These are phyloP conservation scores for Royoungia palumana DNA, from an alignment of 768 basidiomycete species.

Conservation along the genomic window DNA sequence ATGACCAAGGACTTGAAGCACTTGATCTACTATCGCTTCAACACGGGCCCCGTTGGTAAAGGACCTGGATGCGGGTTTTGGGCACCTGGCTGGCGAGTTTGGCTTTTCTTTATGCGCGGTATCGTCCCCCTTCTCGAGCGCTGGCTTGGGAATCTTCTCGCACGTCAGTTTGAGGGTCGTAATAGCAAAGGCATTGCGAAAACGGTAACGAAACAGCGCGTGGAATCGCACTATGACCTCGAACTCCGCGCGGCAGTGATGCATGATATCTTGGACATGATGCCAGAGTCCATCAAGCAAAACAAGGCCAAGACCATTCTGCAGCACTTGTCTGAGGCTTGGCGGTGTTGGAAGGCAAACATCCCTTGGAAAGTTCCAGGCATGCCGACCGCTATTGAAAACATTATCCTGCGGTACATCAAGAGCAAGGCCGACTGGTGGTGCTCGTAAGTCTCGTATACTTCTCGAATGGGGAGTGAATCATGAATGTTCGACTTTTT, in stretches of 20 bases:
- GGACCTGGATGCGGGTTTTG: slow-evolving; percentile 99
- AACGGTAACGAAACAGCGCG: slow-evolving; percentile 98
- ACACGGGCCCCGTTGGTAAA: slow-evolving; percentile 98
- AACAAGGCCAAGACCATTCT: slow-evolving; percentile 99
- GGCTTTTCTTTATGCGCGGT: slow-evolving; percentile 99
- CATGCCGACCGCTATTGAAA: slow-evolving; percentile 99
- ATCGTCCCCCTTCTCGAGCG: slow-evolving; percentile 96
- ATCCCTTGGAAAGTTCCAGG: slow-evolving; percentile 99
- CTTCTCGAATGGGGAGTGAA: neutral
- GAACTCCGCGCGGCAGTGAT: slow-evolving; percentile 98
- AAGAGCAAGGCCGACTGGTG: slow-evolving; percentile 99
- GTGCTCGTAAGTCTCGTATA: slow-evolving; percentile 62
- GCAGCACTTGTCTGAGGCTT: slow-evolving; percentile 97
- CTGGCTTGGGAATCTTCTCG: slow-evolving; percentile 97
- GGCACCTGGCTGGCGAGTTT: slow-evolving; percentile 99
- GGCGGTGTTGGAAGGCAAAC: slow-evolving; percentile 97
- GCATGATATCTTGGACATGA: slow-evolving; percentile 99
- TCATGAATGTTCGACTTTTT: slow-evolving; percentile 1
- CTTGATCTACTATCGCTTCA: slow-evolving; percentile 97
- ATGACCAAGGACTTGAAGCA: slow-evolving; percentile 99
- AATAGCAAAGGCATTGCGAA: slow-evolving; percentile 96
- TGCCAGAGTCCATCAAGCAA: slow-evolving; percentile 99
- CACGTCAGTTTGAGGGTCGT: slow-evolving; percentile 96
- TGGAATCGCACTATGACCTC: slow-evolving; percentile 97
- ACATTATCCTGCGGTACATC: slow-evolving; percentile 97